A percentile compares a stretch with the other conserved stretches of the same genome.
Conservation (phyloP, 495 filamentous ascomycete genomes). For the Neurospora discreta region DNA sequence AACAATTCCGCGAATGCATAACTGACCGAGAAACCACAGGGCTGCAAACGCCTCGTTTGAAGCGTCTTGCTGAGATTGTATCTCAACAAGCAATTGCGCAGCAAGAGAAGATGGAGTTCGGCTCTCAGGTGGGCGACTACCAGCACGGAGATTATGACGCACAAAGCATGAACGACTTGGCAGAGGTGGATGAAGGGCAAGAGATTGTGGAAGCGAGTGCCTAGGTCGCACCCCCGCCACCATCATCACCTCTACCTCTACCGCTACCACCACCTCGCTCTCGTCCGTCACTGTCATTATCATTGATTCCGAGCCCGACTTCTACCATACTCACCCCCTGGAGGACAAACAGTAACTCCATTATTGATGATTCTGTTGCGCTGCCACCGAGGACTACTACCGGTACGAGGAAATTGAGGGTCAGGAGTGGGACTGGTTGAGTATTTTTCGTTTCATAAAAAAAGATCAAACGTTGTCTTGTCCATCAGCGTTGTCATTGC, state of each 20-base stretch:
- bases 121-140: conserved; percentile 26
- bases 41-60: conserved; percentile 91
- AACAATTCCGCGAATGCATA: background rate
- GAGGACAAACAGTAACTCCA: conserved; percentile 6
- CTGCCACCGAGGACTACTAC: background rate
- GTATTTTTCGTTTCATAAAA: background rate
- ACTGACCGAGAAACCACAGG: conserved; percentile 34
- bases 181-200: conserved; percentile 32
- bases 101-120: conserved; percentile 67
- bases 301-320: conserved; percentile 2
- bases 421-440: conserved; percentile 4
- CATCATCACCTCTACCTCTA: background rate
- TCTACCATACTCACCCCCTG: conserved; percentile 11
- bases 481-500: background rate
- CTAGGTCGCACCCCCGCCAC: conserved; percentile 15
- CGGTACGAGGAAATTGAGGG: conserved; percentile 1
- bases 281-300: background rate
- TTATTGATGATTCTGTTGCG: background rate
- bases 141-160: conserved; percentile 24
- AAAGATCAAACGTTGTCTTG: background rate
- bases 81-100: conserved; percentile 90
- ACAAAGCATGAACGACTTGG: conserved; percentile 23
- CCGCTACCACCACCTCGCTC: background rate
- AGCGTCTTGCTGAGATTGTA: conserved; percentile 93
- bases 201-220: conserved; percentile 18